phyloP scores from a whole-genome alignment of 148 eudicot species.

The Nepenthes gracilis region DNA sequence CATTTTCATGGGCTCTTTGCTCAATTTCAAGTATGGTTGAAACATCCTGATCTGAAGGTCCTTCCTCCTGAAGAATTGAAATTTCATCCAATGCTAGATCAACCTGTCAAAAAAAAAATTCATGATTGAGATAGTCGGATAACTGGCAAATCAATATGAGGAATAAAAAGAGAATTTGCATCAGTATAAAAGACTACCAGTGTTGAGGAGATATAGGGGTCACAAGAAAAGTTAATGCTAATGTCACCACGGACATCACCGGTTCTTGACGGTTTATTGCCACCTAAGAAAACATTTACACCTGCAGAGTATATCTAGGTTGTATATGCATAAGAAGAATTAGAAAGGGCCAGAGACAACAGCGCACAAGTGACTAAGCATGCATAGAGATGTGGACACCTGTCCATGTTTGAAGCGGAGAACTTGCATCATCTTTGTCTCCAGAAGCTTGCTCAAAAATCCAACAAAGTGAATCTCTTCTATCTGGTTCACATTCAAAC shows the following conservation, averaged over 20 bases:
- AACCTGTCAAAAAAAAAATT: conserved; percentile 33
- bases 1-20: conserved; percentile 90
- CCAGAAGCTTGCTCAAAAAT: conserved; percentile 78
- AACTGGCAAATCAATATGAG: not conserved
- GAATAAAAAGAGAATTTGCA: not conserved
- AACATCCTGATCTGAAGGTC: conserved; percentile 72
- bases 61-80: conserved; percentile 64
- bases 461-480: conserved; percentile 79
- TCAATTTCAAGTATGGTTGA: conserved; percentile 78
- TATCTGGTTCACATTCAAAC: conserved; percentile 26
- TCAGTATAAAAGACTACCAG: conserved; percentile 32
- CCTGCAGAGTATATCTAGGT: conserved; percentile 78
- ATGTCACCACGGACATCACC: conserved; percentile 82
- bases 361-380: not conserved
- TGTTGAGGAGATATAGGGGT: conserved; percentile 62
- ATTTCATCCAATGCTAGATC: conserved; percentile 77
- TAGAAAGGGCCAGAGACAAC: conserved; percentile 4
- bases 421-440: conserved; percentile 77
- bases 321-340: conserved; percentile 11
- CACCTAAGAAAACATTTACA: conserved; percentile 87
- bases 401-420: conserved; percentile 91
- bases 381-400: conserved; percentile 27
- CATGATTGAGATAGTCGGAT: conserved; percentile 2
- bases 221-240: conserved; percentile 71
- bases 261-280: conserved; percentile 80